phyloP scores from a whole-genome alignment of 2,329 filamentous ascomycete species.

The Verticillium nonalfalfae region DNA sequence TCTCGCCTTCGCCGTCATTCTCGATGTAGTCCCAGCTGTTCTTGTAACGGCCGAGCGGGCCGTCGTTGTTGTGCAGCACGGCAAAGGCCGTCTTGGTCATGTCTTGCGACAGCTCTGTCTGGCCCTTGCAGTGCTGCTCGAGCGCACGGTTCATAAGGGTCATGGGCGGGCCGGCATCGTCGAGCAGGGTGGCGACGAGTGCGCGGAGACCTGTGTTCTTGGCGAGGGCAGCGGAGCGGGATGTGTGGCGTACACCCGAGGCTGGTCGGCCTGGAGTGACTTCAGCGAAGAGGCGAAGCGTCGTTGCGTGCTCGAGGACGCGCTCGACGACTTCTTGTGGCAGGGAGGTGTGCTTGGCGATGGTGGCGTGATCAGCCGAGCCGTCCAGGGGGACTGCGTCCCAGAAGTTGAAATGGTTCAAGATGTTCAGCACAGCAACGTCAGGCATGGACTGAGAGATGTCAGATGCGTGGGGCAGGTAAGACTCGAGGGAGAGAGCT shows the following conservation, averaged over 20 bases:
- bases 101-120: conserved; percentile 21
- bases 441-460: conserved; percentile 32
- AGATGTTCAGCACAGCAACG: conserved; percentile 34
- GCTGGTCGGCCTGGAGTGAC: conserved; percentile 11
- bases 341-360: conserved; percentile 27
- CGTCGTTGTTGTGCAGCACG: conserved; percentile 23
- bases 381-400: conserved; percentile 39
- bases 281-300: conserved; percentile 28
- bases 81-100: conserved; percentile 29
- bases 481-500: conserved; percentile 5
- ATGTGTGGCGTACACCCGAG: conserved; percentile 24
- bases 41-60: conserved; percentile 18
- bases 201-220: conserved; percentile 23
- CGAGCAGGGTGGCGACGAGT: conserved; percentile 27
- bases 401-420: conserved; percentile 49
- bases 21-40: conserved; percentile 33
- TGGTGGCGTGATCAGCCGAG: conserved; percentile 32
- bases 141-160: conserved; percentile 25
- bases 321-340: conserved; percentile 30
- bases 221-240: conserved; percentile 29
- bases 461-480: too few relatives aligned
- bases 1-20: conserved; percentile 30
- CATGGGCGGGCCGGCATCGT: conserved; percentile 29
- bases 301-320: conserved; percentile 29
- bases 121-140: conserved; percentile 21